A percentile compares a stretch with the other conserved stretches of the same genome.
Conservation (phyloP, 2,329 filamentous ascomycete species). For the Thelonectria blattea region DNA sequence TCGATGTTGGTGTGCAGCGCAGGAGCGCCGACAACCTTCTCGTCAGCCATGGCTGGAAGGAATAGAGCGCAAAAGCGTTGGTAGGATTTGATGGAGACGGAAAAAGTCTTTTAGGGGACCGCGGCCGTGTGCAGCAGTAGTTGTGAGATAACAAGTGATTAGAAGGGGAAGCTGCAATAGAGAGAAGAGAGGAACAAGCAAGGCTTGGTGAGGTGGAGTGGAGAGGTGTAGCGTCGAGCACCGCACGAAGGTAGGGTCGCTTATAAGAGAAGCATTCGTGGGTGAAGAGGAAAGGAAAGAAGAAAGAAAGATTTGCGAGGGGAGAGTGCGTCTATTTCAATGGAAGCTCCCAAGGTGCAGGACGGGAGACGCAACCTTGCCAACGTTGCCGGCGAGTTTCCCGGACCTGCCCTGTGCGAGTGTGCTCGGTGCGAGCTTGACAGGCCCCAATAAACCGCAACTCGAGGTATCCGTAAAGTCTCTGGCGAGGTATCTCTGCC, state of each 20-base stretch:
- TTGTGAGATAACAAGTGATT: slow-evolving; percentile 15
- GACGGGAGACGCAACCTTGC: not conserved
- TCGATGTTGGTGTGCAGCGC: slow-evolving; percentile 70
- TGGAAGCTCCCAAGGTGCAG: slow-evolving; percentile 31
- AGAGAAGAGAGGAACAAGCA: slow-evolving; percentile 36
- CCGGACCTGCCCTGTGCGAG: slow-evolving; percentile 35
- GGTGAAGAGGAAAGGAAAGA: slow-evolving; percentile 50
- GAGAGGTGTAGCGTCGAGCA: slow-evolving; percentile 47
- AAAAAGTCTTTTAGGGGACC: slow-evolving; percentile 22
- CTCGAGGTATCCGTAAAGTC: slow-evolving; percentile 13
- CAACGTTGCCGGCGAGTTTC: slow-evolving; percentile 36
- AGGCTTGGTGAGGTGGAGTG: slow-evolving; percentile 33
- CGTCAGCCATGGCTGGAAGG: slow-evolving; percentile 58
- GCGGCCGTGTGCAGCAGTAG: slow-evolving; percentile 35
- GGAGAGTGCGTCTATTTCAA: slow-evolving; percentile 51
- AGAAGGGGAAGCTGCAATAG: slow-evolving; percentile 29
- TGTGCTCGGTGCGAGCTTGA: slow-evolving; percentile 29
- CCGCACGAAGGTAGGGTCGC: slow-evolving; percentile 57
- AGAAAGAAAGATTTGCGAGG: slow-evolving; percentile 39
- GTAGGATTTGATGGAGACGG: slow-evolving; percentile 26
- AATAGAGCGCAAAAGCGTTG: slow-evolving; percentile 27
- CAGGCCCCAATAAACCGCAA: slow-evolving; percentile 31
- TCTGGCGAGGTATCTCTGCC: slow-evolving; percentile 25
- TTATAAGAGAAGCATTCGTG: slow-evolving; percentile 57
- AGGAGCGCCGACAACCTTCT: slow-evolving; percentile 57